phyloP scores from a whole-genome alignment of 2,329 filamentous ascomycete genomes.

The Neonectria punicea region DNA sequence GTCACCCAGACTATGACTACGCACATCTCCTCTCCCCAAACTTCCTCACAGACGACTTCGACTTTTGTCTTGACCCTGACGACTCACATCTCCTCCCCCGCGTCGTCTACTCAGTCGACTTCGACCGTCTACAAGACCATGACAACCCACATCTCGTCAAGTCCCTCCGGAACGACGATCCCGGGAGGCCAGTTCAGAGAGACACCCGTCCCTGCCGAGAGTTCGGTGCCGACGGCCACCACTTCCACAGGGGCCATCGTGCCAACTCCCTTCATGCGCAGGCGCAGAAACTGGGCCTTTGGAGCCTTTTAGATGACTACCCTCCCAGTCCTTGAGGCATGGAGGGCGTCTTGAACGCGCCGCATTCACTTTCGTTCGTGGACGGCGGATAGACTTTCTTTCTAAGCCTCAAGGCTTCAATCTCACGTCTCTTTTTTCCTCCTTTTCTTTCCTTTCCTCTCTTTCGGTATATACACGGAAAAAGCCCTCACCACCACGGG shows the following conservation, averaged over 20 bases:
- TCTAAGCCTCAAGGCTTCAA: constrained; percentile 18
- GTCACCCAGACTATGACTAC: constrained; percentile 3
- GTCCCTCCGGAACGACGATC: constrained; percentile 17
- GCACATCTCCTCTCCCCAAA: constrained; percentile 9
- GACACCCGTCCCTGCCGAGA: constrained; percentile 24
- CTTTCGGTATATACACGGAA: constrained; percentile 33
- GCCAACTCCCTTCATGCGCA: constrained; percentile 36
- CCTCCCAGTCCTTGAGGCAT: neutral
- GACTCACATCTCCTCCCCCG: constrained; percentile 9
- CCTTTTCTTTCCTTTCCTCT: constrained; percentile 27
- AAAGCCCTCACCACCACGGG: constrained; percentile 8
- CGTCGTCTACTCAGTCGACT: constrained; percentile 19
- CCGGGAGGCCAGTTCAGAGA: constrained; percentile 40
- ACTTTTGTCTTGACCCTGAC: constrained; percentile 11
- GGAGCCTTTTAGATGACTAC: constrained; percentile 31
- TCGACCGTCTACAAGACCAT: constrained; percentile 37
- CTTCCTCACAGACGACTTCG: constrained; percentile 8
- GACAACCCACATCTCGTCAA: constrained; percentile 26
- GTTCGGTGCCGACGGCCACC: constrained; percentile 6
- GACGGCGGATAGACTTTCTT: neutral
- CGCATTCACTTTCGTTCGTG: neutral
- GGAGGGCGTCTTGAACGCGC: neutral
- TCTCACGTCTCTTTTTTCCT: constrained; percentile 22
- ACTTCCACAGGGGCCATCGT: constrained; percentile 23
- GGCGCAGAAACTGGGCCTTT: constrained; percentile 40